Evolutionary conservation across 176 grass and related monocot species (phyloP).

Genomic region (Cenchrus purpureus): DNA sequence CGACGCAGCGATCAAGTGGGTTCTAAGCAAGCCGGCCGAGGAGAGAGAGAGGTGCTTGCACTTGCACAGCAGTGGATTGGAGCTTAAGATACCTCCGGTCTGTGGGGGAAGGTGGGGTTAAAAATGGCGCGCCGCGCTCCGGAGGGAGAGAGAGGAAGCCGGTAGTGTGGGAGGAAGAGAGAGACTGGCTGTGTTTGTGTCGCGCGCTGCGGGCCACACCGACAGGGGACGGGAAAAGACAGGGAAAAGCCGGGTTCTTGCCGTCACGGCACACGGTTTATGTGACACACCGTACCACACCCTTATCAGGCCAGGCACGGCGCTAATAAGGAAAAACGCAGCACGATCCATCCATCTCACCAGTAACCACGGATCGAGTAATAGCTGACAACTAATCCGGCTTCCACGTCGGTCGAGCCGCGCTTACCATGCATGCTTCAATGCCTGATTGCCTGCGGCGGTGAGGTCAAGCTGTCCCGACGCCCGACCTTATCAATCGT

Average conservation of each 20-base stretch:
- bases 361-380: neutral
- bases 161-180: neutral
- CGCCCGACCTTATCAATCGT: neutral
- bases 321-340: neutral
- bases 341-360: neutral
- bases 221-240: constrained; percentile 34
- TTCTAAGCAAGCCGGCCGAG: constrained; percentile 61
- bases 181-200: neutral
- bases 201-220: neutral
- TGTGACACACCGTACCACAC: neutral
- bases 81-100: constrained; percentile 61
- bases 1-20: constrained; percentile 68
- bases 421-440: no score
- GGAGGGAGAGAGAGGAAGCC: neutral
- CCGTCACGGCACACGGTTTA: constrained; percentile 26
- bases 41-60: neutral
- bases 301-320: neutral
- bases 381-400: neutral
- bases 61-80: constrained; percentile 59
- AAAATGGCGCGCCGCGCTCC: constrained; percentile 36
- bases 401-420: neutral
- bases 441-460: neutral
- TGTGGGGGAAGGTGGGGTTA: constrained; percentile 44
- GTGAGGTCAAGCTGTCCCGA: no score
- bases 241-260: constrained; percentile 38